phyloP scores from a whole-genome alignment of 1,284 basidiomycete species.

The Boletus sp. region DNA sequence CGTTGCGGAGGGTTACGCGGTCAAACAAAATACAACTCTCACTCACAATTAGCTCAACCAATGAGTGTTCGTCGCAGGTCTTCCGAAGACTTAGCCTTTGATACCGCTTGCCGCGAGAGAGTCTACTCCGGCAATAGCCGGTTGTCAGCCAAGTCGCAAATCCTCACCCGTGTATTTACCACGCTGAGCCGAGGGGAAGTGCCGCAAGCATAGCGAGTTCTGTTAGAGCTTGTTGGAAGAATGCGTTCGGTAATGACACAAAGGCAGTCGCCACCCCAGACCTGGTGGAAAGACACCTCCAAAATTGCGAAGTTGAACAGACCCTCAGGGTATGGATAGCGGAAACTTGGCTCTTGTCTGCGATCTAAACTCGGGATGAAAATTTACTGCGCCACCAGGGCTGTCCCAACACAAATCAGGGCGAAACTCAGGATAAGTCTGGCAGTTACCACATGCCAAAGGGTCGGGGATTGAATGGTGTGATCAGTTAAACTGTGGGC shows the following conservation, averaged over 20 bases:
- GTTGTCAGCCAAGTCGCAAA: conserved; percentile 16
- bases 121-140: conserved; percentile 1
- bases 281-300: background rate
- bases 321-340: background rate
- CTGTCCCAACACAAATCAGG: background rate
- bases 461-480: no score
- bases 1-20: conserved; percentile 1
- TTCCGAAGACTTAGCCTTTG: conserved; percentile 13
- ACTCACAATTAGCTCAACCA: conserved; percentile 6
- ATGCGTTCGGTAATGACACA: background rate
- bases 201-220: no score
- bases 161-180: background rate
- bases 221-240: no score
- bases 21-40: conserved; percentile 2
- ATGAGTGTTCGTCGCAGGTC: background rate
- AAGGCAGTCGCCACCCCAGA: background rate
- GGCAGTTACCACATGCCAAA: no score
- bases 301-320: background rate
- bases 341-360: background rate
- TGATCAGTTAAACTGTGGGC: background rate
- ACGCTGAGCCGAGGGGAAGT: no score
- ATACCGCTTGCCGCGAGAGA: conserved; percentile 13
- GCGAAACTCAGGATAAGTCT: no score
- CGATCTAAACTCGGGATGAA: background rate
- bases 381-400: conserved; percentile 9